These are phyloP conservation scores for Aspergillus sergii DNA, from an alignment of 2,329 filamentous ascomycete species.

Conservation along the genomic window DNA sequence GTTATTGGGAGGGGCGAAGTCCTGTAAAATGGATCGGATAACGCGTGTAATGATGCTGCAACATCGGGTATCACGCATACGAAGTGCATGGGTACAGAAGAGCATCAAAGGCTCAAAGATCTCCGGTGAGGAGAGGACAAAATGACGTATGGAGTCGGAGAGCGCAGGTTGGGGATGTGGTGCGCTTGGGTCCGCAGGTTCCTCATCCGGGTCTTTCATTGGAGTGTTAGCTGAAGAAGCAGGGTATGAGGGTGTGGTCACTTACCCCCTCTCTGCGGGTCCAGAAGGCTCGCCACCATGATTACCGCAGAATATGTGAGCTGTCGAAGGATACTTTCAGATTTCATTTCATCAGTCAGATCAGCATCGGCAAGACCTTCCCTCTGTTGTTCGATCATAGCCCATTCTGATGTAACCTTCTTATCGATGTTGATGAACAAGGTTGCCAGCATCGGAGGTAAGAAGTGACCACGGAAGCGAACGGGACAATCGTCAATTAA, in stretches of 20 bases:
- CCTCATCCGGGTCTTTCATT: conserved; percentile 38
- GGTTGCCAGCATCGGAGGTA: conserved; percentile 78
- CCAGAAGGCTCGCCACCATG: conserved; percentile 86
- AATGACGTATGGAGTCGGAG: conserved; percentile 69
- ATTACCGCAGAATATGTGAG: conserved; percentile 90
- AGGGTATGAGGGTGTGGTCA: conserved; percentile 7
- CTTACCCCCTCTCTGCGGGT: conserved; percentile 68
- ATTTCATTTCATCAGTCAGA: conserved; percentile 95
- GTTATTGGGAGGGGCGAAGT: conserved; percentile 62
- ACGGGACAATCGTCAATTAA: conserved; percentile 91
- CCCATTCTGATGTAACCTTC: conserved; percentile 89
- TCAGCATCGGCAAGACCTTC: conserved; percentile 71
- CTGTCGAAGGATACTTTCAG: conserved; percentile 90
- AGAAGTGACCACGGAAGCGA: conserved; percentile 73
- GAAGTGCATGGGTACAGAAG: conserved; percentile 87
- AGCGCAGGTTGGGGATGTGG: conserved; percentile 45
- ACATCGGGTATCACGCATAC: conserved; percentile 86
- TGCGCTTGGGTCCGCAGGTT: conserved; percentile 35
- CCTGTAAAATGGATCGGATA: conserved; percentile 81
- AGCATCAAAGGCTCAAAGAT: conserved; percentile 87
- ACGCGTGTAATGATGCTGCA: conserved; percentile 83
- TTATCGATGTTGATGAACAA: conserved; percentile 84
- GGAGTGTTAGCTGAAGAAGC: conserved; percentile 14
- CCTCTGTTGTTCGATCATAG: conserved; percentile 63
- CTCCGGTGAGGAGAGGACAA: conserved; percentile 75